Percentiles rank a stretch among this genome's conserved stretches.
phyloP scores from a whole-genome alignment of 2,329 filamentous ascomycete species.

The Apiospora malaysiana region DNA sequence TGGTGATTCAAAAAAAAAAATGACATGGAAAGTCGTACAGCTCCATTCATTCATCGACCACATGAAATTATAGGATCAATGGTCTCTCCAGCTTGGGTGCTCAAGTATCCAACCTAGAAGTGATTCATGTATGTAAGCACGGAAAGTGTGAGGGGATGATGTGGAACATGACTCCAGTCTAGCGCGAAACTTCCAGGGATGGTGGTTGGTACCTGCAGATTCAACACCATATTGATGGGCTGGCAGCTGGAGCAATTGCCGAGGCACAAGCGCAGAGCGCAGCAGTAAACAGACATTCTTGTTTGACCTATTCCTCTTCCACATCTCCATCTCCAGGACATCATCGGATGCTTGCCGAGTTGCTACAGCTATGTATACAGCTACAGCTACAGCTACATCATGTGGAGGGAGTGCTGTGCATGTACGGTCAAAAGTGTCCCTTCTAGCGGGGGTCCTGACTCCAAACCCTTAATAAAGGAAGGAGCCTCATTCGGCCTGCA shows the following conservation, averaged over 20 bases:
- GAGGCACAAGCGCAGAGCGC: neutral
- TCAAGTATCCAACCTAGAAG: neutral
- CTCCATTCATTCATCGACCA: neutral
- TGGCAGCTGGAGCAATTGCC: neutral
- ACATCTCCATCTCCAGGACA: neutral
- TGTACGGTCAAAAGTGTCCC: neutral
- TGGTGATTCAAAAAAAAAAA: too few relatives aligned
- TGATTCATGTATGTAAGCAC: neutral
- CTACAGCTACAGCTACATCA: too few relatives aligned
- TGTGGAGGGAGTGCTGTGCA: too few relatives aligned
- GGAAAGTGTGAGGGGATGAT: neutral
- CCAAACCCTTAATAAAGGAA: neutral
- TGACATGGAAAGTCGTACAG: neutral
- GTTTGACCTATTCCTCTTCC: neutral
- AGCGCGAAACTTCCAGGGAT: neutral
- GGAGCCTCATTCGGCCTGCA: constrained; percentile 4
- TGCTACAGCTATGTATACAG: too few relatives aligned
- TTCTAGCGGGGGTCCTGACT: neutral
- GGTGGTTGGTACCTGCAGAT: neutral
- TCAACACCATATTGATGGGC: too few relatives aligned
- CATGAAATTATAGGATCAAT: neutral
- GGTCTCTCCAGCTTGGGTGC: neutral
- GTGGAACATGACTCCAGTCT: neutral
- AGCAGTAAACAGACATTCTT: neutral
- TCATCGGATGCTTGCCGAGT: neutral